Evolutionary conservation across 1,284 basidiomycete species (phyloP).

Genomic region (Ceratobasidium sp.): DNA sequence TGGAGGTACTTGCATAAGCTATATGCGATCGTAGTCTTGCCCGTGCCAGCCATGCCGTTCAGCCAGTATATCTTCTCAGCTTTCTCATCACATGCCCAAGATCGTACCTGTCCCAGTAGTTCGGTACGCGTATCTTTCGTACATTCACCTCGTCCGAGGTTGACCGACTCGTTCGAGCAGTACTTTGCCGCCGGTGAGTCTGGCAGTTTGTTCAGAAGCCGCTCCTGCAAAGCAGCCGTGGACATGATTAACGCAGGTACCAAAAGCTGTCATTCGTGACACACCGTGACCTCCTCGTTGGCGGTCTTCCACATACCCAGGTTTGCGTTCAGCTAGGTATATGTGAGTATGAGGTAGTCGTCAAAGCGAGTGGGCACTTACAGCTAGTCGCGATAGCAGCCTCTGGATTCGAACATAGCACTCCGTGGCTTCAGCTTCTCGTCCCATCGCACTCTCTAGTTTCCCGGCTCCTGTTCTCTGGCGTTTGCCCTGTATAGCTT

Average conservation of each 20-base stretch:
- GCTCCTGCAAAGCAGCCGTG: too few species aligned
- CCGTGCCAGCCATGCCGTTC: constrained; percentile 31
- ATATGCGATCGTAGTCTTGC: constrained; percentile 10
- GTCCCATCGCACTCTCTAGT: not conserved
- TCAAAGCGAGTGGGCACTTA: not conserved
- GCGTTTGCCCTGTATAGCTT: too few species aligned
- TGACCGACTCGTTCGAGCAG: not conserved
- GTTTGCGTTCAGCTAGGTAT: not conserved
- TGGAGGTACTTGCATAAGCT: not conserved
- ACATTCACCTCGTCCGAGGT: not conserved
- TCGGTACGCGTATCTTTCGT: not conserved
- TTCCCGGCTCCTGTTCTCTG: not conserved
- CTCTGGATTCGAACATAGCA: not conserved
- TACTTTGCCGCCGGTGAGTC: not conserved
- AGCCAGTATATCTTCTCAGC: constrained; percentile 13
- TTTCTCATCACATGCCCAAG: not conserved
- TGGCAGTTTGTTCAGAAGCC: not conserved
- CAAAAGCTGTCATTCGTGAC: too few species aligned
- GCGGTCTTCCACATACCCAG: constrained; percentile 10
- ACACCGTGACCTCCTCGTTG: not conserved
- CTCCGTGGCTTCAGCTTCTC: not conserved
- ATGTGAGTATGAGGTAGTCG: not conserved
- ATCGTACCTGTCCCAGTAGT: not conserved
- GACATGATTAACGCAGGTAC: too few species aligned
- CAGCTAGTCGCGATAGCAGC: not conserved